Evolutionary conservation across 495 filamentous ascomycete species (phyloP).

Genomic region (Lophiotrema nucula): DNA sequence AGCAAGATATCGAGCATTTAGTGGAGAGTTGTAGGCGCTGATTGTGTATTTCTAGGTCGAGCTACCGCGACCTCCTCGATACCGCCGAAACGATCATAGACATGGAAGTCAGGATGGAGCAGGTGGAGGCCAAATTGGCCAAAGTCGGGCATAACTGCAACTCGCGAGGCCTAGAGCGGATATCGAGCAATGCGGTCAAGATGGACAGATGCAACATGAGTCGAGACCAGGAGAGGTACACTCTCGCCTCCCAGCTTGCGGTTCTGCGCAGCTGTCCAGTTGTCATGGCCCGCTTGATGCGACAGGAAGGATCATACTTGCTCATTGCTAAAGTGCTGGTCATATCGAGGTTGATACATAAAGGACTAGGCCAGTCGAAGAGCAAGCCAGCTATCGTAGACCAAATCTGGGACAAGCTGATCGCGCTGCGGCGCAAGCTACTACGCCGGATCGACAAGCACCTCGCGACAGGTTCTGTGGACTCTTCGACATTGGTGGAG

Average conservation of each 20-base stretch:
- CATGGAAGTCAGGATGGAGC: constrained; percentile 77
- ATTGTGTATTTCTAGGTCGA: no score
- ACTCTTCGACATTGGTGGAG: constrained; percentile 59
- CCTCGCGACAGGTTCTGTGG: constrained; percentile 54
- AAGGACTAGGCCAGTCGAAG: constrained; percentile 57
- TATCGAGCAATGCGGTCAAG: constrained; percentile 59
- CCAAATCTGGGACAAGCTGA: constrained; percentile 60
- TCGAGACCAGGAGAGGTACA: constrained; percentile 54
- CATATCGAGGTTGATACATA: constrained; percentile 67
- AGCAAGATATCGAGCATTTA: no score
- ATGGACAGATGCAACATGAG: constrained; percentile 49
- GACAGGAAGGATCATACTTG: constrained; percentile 57
- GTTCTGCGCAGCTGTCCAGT: constrained; percentile 60
- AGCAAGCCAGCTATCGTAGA: constrained; percentile 57
- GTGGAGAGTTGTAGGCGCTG: no score
- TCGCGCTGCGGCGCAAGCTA: constrained; percentile 58
- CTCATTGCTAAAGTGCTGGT: constrained; percentile 79
- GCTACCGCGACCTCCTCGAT: constrained; percentile 87
- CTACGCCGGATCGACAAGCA: constrained; percentile 65
- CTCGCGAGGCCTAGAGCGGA: constrained; percentile 64
- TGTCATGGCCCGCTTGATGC: constrained; percentile 57
- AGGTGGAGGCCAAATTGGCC: constrained; percentile 66
- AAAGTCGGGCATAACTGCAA: constrained; percentile 78
- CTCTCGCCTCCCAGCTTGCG: constrained; percentile 60
- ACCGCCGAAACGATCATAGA: constrained; percentile 89